Conservation (phyloP, 2,329 filamentous ascomycete genomes). For the Apiospora koreana region DNA sequence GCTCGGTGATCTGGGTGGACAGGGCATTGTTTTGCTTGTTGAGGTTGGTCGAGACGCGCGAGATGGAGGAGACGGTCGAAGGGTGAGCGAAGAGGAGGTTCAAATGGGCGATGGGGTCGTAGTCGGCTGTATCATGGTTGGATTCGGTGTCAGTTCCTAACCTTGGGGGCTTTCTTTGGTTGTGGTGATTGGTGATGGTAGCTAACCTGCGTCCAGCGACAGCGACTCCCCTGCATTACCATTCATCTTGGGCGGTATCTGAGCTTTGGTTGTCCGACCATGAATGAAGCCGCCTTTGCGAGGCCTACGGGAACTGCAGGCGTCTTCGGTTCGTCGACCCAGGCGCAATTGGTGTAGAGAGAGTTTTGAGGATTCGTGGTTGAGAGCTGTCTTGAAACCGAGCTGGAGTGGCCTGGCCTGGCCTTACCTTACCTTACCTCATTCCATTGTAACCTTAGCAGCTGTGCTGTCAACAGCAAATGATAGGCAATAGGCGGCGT, state of each 20-base stretch:
- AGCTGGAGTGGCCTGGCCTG: background rate
- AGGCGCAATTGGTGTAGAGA: background rate
- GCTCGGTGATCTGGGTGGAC: slow-evolving; percentile 71
- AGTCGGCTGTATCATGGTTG: slow-evolving; percentile 59
- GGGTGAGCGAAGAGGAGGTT: slow-evolving; percentile 93
- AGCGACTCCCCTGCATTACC: slow-evolving; percentile 34
- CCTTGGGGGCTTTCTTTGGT: background rate
- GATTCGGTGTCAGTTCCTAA: background rate
- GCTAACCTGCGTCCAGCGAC: slow-evolving; percentile 48
- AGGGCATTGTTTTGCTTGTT: slow-evolving; percentile 79
- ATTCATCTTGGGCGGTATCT: slow-evolving; percentile 38
- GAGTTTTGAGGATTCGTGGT: background rate
- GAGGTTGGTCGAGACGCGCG: slow-evolving; percentile 72
- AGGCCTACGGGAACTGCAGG: background rate
- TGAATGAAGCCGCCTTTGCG: background rate
- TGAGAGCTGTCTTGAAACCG: background rate
- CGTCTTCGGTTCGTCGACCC: background rate
- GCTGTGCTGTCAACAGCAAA: background rate
- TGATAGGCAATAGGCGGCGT: background rate
- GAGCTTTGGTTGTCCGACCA: background rate
- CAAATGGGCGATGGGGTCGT: slow-evolving; percentile 89
- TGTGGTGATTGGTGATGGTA: slow-evolving; percentile 14
- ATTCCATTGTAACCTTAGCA: background rate
- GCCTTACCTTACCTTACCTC: background rate
- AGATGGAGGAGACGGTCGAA: slow-evolving; percentile 77